A percentile compares a stretch with the other conserved stretches of the same genome.
Conservation (phyloP, 805 yeast genomes). For the Ogataea degrootiae region DNA sequence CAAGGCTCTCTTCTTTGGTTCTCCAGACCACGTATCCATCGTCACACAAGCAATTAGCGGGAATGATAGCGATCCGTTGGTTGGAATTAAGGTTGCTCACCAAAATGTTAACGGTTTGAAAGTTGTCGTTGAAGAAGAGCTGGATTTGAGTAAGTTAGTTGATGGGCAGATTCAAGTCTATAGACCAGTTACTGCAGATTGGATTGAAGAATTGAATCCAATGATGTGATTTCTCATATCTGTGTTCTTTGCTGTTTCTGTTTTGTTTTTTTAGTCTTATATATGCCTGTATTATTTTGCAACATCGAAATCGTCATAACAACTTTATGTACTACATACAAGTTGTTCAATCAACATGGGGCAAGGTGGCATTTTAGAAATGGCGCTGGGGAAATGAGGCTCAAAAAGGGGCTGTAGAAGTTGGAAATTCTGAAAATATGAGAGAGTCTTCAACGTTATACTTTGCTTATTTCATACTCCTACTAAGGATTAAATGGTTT, state of each 20-base stretch:
- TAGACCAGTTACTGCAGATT: constrained; percentile 43
- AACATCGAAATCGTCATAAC: too few species aligned
- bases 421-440: too few species aligned
- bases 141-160: constrained; percentile 33
- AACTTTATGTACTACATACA: too few species aligned
- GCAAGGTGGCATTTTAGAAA: too few species aligned
- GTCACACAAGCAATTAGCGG: constrained; percentile 30
- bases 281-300: not conserved
- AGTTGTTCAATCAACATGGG: too few species aligned
- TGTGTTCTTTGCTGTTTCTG: not conserved
- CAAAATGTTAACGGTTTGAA: constrained; percentile 45
- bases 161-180: constrained; percentile 42
- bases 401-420: too few species aligned
- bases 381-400: too few species aligned
- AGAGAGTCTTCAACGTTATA: too few species aligned
- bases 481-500: too few species aligned
- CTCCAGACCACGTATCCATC: constrained; percentile 50
- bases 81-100: constrained; percentile 35
- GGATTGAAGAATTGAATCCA: constrained; percentile 35
- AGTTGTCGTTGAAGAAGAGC: constrained; percentile 35
- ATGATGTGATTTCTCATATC: constrained; percentile 11
- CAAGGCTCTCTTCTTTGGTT: constrained; percentile 37
- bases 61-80: constrained; percentile 16
- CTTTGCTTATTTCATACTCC: too few species aligned
- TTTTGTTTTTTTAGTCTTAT: not conserved